phyloP scores from a whole-genome alignment of 2,329 filamentous ascomycete species.

The Arthroderma uncinatum region DNA sequence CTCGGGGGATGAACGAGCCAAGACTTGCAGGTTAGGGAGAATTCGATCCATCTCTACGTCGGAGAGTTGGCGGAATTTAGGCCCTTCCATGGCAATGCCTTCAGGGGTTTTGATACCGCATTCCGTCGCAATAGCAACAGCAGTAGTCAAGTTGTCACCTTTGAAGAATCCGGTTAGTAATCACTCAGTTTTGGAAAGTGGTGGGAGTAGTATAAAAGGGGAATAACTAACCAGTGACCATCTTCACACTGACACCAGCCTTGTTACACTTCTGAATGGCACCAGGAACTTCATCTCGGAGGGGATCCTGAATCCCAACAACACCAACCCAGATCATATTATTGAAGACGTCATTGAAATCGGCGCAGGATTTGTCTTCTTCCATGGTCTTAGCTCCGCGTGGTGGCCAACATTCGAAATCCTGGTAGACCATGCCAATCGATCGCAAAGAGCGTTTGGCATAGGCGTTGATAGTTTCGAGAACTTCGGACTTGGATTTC shows the following conservation, averaged over 20 bases:
- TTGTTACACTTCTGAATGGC: slow-evolving; percentile 56
- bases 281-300: slow-evolving; percentile 54
- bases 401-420: slow-evolving; percentile 60
- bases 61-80: slow-evolving; percentile 52
- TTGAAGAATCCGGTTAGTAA: neutral
- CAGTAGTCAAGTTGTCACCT: slow-evolving; percentile 59
- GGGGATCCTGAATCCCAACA: slow-evolving; percentile 64
- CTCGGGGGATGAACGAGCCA: slow-evolving; percentile 55
- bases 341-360: slow-evolving; percentile 57
- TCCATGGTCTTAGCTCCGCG: slow-evolving; percentile 44
- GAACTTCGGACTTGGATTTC: slow-evolving; percentile 20
- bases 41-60: slow-evolving; percentile 48
- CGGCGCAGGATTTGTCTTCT: slow-evolving; percentile 51
- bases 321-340: slow-evolving; percentile 64
- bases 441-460: slow-evolving; percentile 55
- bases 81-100: slow-evolving; percentile 58
- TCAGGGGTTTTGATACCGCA: slow-evolving; percentile 55
- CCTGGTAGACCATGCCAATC: slow-evolving; percentile 62
- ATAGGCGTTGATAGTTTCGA: slow-evolving; percentile 33
- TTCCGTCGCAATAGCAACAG: slow-evolving; percentile 60
- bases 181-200: neutral
- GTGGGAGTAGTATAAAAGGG: neutral
- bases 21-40: slow-evolving; percentile 50
- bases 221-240: slow-evolving; percentile 48
- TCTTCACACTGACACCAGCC: slow-evolving; percentile 60